These are phyloP conservation scores for Lathyrus aphaca DNA, from an alignment of 306 rosid genomes.

Conservation along the genomic window DNA sequence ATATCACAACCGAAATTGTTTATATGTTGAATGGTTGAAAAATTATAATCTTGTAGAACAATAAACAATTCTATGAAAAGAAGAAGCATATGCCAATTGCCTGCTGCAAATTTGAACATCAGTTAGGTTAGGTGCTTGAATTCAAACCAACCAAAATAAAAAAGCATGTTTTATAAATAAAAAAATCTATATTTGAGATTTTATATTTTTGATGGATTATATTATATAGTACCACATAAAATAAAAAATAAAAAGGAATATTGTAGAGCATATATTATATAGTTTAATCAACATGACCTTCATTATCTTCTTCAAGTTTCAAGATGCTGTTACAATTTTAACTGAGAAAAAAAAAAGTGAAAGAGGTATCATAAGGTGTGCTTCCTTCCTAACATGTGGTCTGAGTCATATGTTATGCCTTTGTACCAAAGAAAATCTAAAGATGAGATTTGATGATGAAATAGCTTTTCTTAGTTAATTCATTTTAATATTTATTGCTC, in stretches of 20 bases:
- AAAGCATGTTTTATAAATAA: slow-evolving; percentile 33
- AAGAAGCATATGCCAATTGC: not conserved
- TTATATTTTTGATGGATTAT: slow-evolving; percentile 19
- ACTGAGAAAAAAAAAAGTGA: slow-evolving; percentile 34
- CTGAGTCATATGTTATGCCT: slow-evolving; percentile 47
- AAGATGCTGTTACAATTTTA: slow-evolving; percentile 45
- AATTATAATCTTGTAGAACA: no score
- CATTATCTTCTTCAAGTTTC: slow-evolving; percentile 34
- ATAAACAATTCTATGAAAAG: no score
- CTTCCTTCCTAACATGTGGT: slow-evolving; percentile 56
- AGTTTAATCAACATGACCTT: slow-evolving; percentile 31
- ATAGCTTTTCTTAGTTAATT: slow-evolving; percentile 25
- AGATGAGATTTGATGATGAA: slow-evolving; percentile 44
- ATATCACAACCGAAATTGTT: not conserved
- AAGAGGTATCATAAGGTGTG: slow-evolving; percentile 54
- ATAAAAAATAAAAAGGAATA: not conserved
- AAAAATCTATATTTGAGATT: slow-evolving; percentile 26
- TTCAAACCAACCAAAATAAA: slow-evolving; percentile 16
- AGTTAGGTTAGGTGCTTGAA: slow-evolving; percentile 6
- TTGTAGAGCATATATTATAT: slow-evolving; percentile 17
- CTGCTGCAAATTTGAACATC: slow-evolving; percentile 2
- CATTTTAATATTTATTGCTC: slow-evolving; percentile 27
- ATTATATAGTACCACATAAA: slow-evolving; percentile 27
- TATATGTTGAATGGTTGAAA: not conserved
- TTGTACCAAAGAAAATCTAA: slow-evolving; percentile 45